Conservation (phyloP, 352 stramenopile genomes). For the Phytopythium kandeliae region DNA sequence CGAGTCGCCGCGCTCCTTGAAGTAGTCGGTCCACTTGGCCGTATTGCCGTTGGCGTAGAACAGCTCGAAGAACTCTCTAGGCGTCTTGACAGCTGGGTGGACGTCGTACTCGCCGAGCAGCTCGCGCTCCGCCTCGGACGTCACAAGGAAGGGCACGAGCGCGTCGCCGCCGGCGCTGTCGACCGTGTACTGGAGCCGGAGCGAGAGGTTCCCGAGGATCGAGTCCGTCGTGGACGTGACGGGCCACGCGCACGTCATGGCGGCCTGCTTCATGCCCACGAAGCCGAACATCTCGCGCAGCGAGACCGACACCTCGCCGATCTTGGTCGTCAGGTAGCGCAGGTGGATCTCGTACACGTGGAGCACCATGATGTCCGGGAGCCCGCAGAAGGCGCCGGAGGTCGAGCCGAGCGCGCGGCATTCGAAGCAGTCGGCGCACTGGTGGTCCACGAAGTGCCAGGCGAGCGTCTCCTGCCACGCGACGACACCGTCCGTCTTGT, state of each 20-base stretch:
- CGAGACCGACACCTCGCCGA: constrained; percentile 69
- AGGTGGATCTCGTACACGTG: constrained; percentile 83
- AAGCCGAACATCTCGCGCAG: constrained; percentile 74
- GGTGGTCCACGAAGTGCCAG: constrained; percentile 78
- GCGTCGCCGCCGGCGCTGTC: constrained; percentile 36
- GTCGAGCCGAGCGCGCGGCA: constrained; percentile 52
- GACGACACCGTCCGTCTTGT: constrained; percentile 50
- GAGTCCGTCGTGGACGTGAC: constrained; percentile 59
- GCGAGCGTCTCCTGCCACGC: constrained; percentile 69
- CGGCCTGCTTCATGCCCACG: constrained; percentile 53
- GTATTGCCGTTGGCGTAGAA: constrained; percentile 56
- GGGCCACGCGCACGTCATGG: constrained; percentile 58
- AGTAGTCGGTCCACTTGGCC: constrained; percentile 49
- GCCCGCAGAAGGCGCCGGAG: constrained; percentile 55
- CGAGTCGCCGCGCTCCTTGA: constrained; percentile 66
- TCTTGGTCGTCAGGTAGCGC: constrained; percentile 80
- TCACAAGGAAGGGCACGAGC: constrained; percentile 62
- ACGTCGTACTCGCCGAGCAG: constrained; percentile 66
- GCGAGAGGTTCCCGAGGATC: constrained; percentile 61
- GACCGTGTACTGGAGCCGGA: constrained; percentile 67
- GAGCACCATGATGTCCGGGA: constrained; percentile 77
- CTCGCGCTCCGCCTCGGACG: constrained; percentile 55
- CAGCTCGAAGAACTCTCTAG: constrained; percentile 53
- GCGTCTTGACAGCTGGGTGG: constrained; percentile 40
- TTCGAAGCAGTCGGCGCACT: constrained; percentile 65